Percentiles rank a stretch among this genome's conserved stretches.
Conservation (phyloP, 2,329 filamentous ascomycete genomes). For the Fusarium subtropicale region DNA sequence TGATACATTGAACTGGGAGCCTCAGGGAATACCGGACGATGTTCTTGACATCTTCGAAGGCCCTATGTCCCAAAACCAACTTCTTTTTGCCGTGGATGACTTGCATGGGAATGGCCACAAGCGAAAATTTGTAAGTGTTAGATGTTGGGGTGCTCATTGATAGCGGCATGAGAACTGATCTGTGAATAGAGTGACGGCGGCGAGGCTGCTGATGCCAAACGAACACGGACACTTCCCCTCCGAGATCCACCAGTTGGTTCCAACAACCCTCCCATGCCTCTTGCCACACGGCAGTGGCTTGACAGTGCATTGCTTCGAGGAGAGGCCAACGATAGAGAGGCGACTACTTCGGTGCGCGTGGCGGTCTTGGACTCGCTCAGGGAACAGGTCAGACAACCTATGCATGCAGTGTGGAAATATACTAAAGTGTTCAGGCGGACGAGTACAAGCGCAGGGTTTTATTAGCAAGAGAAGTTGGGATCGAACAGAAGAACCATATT, state of each 20-base stretch:
- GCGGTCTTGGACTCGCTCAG: constrained; percentile 55
- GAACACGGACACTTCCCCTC: constrained; percentile 45
- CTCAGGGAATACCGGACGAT: constrained; percentile 59
- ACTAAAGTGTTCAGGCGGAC: constrained; percentile 47
- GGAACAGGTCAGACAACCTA: constrained; percentile 50
- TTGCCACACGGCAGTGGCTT: constrained; percentile 50
- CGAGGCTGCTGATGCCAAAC: constrained; percentile 50
- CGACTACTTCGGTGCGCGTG: constrained; percentile 48
- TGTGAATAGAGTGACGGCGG: constrained; percentile 47
- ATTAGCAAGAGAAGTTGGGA: constrained; percentile 48
- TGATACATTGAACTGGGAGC: constrained; percentile 59
- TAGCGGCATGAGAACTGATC: neutral
- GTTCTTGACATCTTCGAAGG: constrained; percentile 61
- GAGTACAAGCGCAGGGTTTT: constrained; percentile 47
- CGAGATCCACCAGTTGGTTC: constrained; percentile 35
- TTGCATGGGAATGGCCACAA: constrained; percentile 56
- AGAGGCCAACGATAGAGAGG: constrained; percentile 31
- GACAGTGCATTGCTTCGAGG: constrained; percentile 33
- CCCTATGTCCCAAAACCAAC: constrained; percentile 54
- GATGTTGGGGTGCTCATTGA: neutral
- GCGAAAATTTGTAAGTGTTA: constrained; percentile 59
- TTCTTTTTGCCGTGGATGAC: constrained; percentile 22
- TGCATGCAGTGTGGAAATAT: neutral
- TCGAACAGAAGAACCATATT: constrained; percentile 57
- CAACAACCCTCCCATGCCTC: constrained; percentile 50